These are phyloP conservation scores for Ogataea saltuana DNA, from an alignment of 805 yeast genomes.

Conservation along the genomic window DNA sequence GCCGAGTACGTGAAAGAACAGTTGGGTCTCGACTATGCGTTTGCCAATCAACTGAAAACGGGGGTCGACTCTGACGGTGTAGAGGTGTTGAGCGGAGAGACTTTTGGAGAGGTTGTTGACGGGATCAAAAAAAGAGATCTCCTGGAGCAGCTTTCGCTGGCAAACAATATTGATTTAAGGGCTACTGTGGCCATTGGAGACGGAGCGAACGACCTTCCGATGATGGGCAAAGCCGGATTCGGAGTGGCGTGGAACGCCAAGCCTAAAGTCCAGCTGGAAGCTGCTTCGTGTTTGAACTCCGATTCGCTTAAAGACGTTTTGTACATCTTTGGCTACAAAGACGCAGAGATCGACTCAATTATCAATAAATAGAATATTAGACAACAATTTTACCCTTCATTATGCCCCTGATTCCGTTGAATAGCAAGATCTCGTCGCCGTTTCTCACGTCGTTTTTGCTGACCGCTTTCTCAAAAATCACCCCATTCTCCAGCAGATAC, in stretches of 20 bases:
- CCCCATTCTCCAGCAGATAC: constrained; percentile 44
- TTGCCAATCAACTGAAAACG: constrained; percentile 67
- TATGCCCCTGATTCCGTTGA: constrained; percentile 85
- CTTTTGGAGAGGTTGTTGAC: constrained; percentile 81
- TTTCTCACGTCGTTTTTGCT: constrained; percentile 44
- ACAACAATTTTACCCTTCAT: constrained; percentile 51
- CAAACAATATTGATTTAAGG: constrained; percentile 50
- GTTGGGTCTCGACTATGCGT: constrained; percentile 81
- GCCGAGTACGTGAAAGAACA: constrained; percentile 71
- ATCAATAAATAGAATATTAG: not conserved
- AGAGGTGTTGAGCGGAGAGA: constrained; percentile 66
- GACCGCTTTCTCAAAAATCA: constrained; percentile 34
- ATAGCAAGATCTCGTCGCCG: constrained; percentile 73
- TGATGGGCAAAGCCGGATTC: constrained; percentile 90
- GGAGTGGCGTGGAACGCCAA: constrained; percentile 98
- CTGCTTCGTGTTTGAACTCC: constrained; percentile 81
- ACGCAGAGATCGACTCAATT: constrained; percentile 53
- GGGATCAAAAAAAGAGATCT: constrained; percentile 80
- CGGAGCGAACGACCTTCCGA: constrained; percentile 92
- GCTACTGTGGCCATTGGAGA: constrained; percentile 87
- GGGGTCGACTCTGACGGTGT: constrained; percentile 45
- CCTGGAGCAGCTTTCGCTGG: constrained; percentile 57
- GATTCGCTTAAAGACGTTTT: constrained; percentile 71
- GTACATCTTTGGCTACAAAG: constrained; percentile 76
- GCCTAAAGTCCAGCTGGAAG: constrained; percentile 81